Conservation (phyloP, 2,329 filamentous ascomycete genomes). For the Bimuria novae-zelandiae region DNA sequence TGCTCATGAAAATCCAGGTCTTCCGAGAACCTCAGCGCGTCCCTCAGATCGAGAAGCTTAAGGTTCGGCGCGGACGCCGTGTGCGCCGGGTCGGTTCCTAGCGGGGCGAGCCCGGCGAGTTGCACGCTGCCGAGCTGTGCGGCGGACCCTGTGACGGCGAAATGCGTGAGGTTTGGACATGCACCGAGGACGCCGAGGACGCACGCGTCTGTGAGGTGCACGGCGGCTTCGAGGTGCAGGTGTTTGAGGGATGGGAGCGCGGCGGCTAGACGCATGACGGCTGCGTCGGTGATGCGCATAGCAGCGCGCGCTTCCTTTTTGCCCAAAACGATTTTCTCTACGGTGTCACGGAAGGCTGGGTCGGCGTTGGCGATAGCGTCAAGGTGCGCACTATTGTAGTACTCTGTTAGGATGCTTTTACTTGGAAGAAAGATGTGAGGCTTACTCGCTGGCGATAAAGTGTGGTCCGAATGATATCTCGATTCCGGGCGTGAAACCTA, state of each 20-base stretch:
- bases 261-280: background rate
- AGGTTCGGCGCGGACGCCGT: background rate
- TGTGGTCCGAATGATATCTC: no score
- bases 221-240: background rate
- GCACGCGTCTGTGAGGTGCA: background rate
- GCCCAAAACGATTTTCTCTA: no score
- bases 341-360: no score
- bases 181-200: background rate
- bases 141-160: background rate
- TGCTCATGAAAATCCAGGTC: no score
- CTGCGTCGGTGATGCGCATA: background rate
- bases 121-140: background rate
- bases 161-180: background rate
- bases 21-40: background rate
- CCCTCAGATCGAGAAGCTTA: background rate
- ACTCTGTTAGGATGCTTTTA: no score
- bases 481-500: no score
- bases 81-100: background rate
- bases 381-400: no score
- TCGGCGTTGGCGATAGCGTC: no score
- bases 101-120: background rate
- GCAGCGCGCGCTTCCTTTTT: no score
- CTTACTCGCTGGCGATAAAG: no score
- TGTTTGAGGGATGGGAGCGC: background rate
- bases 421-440: no score